Evolutionary conservation across 2,329 filamentous ascomycete genomes (phyloP).

Genomic region (Talaromyces sp.): DNA sequence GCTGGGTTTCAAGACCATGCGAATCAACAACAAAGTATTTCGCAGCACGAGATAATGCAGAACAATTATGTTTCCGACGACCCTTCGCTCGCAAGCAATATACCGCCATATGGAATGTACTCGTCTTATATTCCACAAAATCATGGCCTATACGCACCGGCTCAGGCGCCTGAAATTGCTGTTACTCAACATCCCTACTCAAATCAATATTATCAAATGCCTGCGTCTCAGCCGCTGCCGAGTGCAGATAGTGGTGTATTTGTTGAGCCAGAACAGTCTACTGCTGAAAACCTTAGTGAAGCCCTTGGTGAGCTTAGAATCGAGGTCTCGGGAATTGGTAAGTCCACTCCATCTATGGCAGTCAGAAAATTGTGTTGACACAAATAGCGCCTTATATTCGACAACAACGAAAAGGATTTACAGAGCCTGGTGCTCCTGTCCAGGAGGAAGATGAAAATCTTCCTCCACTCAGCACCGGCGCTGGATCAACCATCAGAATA

Average conservation of each 20-base stretch:
- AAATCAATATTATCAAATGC: constrained; percentile 18
- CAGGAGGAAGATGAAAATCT: constrained; percentile 69
- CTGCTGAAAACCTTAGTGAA: constrained; percentile 70
- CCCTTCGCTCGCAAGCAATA: constrained; percentile 7
- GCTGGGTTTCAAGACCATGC: constrained; percentile 21
- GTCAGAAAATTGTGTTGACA: not conserved
- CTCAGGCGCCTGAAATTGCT: constrained; percentile 31
- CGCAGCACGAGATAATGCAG: constrained; percentile 53
- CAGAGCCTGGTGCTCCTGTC: constrained; percentile 53
- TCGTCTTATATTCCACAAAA: constrained; percentile 36
- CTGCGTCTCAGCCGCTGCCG: constrained; percentile 28
- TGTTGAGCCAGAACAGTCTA: constrained; percentile 62
- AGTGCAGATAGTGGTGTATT: constrained; percentile 46
- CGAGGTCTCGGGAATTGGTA: constrained; percentile 81
- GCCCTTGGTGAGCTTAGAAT: constrained; percentile 83
- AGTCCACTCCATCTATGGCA: constrained; percentile 27
- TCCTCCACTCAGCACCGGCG: constrained; percentile 63
- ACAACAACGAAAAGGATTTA: constrained; percentile 51
- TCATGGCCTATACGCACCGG: constrained; percentile 29
- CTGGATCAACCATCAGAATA: constrained; percentile 78
- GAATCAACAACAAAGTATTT: constrained; percentile 45
- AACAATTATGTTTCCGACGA: constrained; percentile 26
- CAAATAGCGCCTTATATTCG: constrained; percentile 76
- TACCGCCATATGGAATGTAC: constrained; percentile 32
- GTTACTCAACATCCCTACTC: constrained; percentile 28